These are phyloP conservation scores for Annulohypoxylon nitens DNA, from an alignment of 495 filamentous ascomycete genomes.

Conservation along the genomic window DNA sequence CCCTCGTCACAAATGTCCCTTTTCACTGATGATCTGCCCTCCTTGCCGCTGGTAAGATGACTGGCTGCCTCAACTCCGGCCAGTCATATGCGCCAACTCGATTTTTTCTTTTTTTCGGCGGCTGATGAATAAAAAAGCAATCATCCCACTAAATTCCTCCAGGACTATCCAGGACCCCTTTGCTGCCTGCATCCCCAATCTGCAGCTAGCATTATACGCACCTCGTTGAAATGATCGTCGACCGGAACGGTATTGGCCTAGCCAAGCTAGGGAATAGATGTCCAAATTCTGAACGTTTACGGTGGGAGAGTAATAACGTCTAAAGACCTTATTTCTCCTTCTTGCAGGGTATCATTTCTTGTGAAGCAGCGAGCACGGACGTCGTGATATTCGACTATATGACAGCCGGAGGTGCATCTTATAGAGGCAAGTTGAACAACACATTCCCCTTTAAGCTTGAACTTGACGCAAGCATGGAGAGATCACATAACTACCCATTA, in stretches of 20 bases:
- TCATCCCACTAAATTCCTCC: constrained; percentile 23
- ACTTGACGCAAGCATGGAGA: constrained; percentile 19
- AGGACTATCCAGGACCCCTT: background rate
- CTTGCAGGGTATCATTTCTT: constrained; percentile 36
- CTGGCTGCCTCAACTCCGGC: constrained; percentile 29
- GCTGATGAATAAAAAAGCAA: constrained; percentile 41
- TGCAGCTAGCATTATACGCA: constrained; percentile 15
- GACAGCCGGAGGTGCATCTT: constrained; percentile 37
- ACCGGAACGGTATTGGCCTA: constrained; percentile 29
- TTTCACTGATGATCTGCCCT: constrained; percentile 38
- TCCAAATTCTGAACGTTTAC: constrained; percentile 14
- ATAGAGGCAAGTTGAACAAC: constrained; percentile 40
- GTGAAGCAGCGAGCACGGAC: constrained; percentile 34
- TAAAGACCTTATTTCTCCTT: constrained; percentile 21
- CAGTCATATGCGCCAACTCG: constrained; percentile 23
- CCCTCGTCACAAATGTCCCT: constrained; percentile 13
- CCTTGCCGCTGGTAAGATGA: constrained; percentile 8
- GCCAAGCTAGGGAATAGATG: constrained; percentile 23
- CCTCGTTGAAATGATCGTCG: constrained; percentile 25
- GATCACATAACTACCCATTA: constrained; percentile 30
- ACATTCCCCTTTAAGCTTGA: constrained; percentile 47
- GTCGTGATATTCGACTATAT: constrained; percentile 31
- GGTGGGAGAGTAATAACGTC: constrained; percentile 39
- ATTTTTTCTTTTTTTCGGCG: constrained; percentile 34
- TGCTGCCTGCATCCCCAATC: constrained; percentile 22